These are phyloP conservation scores for Thelonectria rubi DNA, from an alignment of 2,329 filamentous ascomycete species.

Conservation along the genomic window DNA sequence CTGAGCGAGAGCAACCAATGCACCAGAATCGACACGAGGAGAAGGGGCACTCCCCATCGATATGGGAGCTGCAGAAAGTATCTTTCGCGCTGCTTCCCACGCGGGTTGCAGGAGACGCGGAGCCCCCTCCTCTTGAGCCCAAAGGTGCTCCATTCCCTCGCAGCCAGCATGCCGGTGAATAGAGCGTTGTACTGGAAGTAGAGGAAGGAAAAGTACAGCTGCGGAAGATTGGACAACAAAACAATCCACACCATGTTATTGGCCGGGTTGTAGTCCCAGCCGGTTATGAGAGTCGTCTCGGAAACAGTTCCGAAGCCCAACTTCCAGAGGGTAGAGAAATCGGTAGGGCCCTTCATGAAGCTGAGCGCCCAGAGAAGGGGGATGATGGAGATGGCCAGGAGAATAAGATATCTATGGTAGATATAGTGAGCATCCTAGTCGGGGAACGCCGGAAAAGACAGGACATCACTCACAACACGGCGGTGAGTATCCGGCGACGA, in stretches of 20 bases:
- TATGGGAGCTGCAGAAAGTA: slow-evolving; percentile 29
- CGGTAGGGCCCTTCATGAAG: neutral
- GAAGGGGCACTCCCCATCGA: slow-evolving; percentile 12
- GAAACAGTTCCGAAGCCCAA: slow-evolving; percentile 19
- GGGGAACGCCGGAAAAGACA: too few relatives aligned
- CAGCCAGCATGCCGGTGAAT: slow-evolving; percentile 22
- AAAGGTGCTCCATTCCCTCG: slow-evolving; percentile 25
- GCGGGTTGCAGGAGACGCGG: slow-evolving; percentile 9
- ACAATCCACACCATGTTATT: neutral
- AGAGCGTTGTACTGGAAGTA: slow-evolving; percentile 25
- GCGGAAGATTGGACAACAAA: slow-evolving; percentile 10
- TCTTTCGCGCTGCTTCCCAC: slow-evolving; percentile 13
- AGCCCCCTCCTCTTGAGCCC: slow-evolving; percentile 9
- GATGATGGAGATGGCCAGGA: neutral
- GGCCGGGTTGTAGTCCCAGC: neutral
- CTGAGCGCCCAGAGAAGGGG: neutral
- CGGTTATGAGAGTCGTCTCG: slow-evolving; percentile 3
- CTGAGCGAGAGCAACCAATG: slow-evolving; percentile 27
- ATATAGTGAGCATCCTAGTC: neutral
- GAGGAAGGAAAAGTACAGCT: slow-evolving; percentile 19
- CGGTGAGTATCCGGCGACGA: slow-evolving; percentile 6
- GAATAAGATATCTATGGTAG: neutral
- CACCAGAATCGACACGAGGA: slow-evolving; percentile 7
- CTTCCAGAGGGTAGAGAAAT: slow-evolving; percentile 4
- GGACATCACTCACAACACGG: neutral